These are phyloP conservation scores for Purpureocillium lavendulum DNA, from an alignment of 2,329 filamentous ascomycete genomes.

Conservation along the genomic window DNA sequence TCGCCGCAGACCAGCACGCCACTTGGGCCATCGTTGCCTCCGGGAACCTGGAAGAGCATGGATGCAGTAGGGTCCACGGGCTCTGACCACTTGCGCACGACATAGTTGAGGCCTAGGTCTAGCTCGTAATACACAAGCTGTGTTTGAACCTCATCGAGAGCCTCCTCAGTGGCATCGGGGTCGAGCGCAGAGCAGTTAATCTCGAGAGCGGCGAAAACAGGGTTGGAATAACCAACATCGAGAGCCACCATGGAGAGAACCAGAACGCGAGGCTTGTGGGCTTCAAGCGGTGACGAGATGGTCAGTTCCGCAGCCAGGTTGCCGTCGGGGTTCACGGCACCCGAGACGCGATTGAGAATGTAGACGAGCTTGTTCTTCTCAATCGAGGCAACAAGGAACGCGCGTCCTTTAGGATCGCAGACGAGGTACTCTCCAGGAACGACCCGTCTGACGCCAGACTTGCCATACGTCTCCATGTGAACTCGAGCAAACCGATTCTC, in stretches of 20 bases:
- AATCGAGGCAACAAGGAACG: conserved; percentile 84
- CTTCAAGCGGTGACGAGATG: conserved; percentile 94
- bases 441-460: conserved; percentile 88
- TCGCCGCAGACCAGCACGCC: conserved; percentile 92
- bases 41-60: conserved; percentile 89
- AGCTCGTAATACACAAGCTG: conserved; percentile 95
- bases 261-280: conserved; percentile 84
- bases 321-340: conserved; percentile 24
- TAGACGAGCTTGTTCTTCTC: conserved; percentile 99
- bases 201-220: conserved; percentile 90
- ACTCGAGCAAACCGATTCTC: conserved; percentile 83
- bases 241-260: conserved; percentile 82
- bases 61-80: conserved; percentile 84
- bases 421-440: conserved; percentile 94
- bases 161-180: conserved; percentile 79
- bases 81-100: conserved; percentile 94
- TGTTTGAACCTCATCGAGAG: conserved; percentile 76
- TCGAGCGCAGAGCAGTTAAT: conserved; percentile 89
- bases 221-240: conserved; percentile 95
- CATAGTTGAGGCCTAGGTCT: conserved; percentile 92
- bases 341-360: conserved; percentile 89
- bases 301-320: conserved; percentile 55
- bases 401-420: conserved; percentile 89
- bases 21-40: conserved; percentile 86
- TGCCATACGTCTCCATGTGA: conserved; percentile 95